Evolutionary conservation across 2,329 filamentous ascomycete species (phyloP), one percentile per base, ranked within the genome.

Genomic region (Calonectria pteridis): DNA sequence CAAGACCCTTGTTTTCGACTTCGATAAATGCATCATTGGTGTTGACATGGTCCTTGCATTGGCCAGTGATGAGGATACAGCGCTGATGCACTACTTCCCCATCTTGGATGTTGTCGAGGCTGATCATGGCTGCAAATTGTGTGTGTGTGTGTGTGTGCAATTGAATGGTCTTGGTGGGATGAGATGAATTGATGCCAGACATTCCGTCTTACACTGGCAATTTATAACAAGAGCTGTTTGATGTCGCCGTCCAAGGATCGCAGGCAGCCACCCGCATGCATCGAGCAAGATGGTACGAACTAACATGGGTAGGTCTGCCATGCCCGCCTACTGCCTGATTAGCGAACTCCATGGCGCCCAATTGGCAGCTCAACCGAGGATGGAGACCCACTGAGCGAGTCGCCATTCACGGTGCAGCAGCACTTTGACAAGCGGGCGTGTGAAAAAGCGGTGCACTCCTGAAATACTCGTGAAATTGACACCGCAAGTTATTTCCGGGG

Each of bases 41-140:
- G 4, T 68, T 23, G 20, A 10, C 4, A 16, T 33, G 3, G 14
- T 23, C 37, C 16, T 73, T 55, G 63, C 74, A 77, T 46, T 37
- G 65, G 4, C 76, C 74, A 31, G 72, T 55, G 18, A 77, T 62
- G 31, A 77, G 76, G 3, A 77, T 46, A 20, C 72, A 73, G 51
- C 76, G 71, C 23, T 77, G 76, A 28, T 76, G 65, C 16, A 77
- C 75, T 26, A 50, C 67, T 65, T 77, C 74, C 26, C 73, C 72
- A n/a, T 75, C 71, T 9, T 71, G 5, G 29, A 78, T 71, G 63
- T 79, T 78, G 40, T 76, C 49, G 28, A 79, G 63, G 5, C 51
- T 67, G 29, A 79, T 67, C 37, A 72, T 75, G 23, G 58, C 5
- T 59, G 13, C 33, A 37, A 59, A 10, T 23, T 2, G 20, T 6